Evolutionary conservation across 345 rosid species (phyloP), one percentile per base, ranked within the genome.

Genomic region (Xanthoceras sorbifolium): DNA sequence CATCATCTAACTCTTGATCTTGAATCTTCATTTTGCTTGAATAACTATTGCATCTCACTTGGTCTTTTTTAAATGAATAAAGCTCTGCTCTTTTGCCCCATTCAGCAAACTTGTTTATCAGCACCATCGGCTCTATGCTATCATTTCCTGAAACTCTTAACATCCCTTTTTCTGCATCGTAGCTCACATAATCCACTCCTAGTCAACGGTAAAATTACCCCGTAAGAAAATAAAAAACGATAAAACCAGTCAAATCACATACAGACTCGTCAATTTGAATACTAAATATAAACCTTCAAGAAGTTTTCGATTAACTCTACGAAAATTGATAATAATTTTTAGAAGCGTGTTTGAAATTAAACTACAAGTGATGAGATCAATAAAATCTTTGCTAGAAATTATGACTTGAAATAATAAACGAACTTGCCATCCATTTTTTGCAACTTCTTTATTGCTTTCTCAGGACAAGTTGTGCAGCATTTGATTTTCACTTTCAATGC

Each of bases 21-120:
- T 71, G n/a, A n/a, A 8, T n/a, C 25, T 71, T 34, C 46, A 12
- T 55, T 22, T 36, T 57, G 50, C 65, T 20, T 29, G 72, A 57
- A 6, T 48, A 22, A 34, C 46, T 18, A 18, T 34, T 70, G 73
- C 44, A 11, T 70, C 32, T 34, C 1, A 8, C 75, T 15, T 15
- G 18, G 8, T 12, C 34, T 12, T 15, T 73, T 4, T 73, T 20
- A 10, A 73, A 60, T 18, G 57, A 73, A 57, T 38, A 44, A 28
- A 73, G 76, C 42, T 73, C 59, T 18, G 76, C 68, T 20, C 40
- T 44, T 73, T 34, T 73, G 28, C 76, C 76, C 59, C 68, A 73
- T 36, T 17, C 32, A 17, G 20, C 67, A 44, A 72, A 72, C 55
- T 72, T 72, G 8, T 60, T 20, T 26, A 73, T 18, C 8, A 61